Conservation (phyloP, 352 stramenopile species). For the Pythium grandisporangium region DNA sequence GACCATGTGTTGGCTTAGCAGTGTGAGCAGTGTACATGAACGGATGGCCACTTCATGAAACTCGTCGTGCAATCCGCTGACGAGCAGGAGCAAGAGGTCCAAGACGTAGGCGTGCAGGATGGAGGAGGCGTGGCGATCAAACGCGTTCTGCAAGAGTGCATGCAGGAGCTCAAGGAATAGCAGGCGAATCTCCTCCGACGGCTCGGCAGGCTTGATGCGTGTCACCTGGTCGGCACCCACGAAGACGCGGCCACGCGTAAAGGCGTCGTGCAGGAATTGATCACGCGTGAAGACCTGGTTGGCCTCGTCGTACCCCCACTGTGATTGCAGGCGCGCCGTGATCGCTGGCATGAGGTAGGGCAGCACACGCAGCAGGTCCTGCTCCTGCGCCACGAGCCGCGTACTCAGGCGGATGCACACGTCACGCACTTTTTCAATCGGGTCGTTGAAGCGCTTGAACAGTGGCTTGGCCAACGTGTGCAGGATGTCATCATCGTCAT, state of each 20-base stretch:
- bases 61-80: constrained; percentile 74
- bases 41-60: constrained; percentile 84
- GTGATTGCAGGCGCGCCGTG: constrained; percentile 46
- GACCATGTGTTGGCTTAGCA: constrained; percentile 65
- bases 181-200: constrained; percentile 72
- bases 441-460: constrained; percentile 81
- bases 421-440: constrained; percentile 67
- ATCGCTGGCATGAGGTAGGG: constrained; percentile 73
- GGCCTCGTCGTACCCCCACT: constrained; percentile 65
- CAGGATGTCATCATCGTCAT: constrained; percentile 14
- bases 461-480: constrained; percentile 54
- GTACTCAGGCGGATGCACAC: constrained; percentile 51
- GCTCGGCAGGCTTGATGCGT: constrained; percentile 38
- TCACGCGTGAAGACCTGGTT: constrained; percentile 68
- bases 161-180: constrained; percentile 44
- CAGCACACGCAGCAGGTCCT: constrained; percentile 56
- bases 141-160: constrained; percentile 39
- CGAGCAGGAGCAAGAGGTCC: constrained; percentile 57
- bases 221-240: constrained; percentile 29
- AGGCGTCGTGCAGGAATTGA: constrained; percentile 58
- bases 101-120: constrained; percentile 79
- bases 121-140: constrained; percentile 41
- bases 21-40: constrained; percentile 36
- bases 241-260: constrained; percentile 61
- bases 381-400: constrained; percentile 27